phyloP scores from a whole-genome alignment of 2,329 filamentous ascomycete genomes.

The Orbilia ellipsospora region DNA sequence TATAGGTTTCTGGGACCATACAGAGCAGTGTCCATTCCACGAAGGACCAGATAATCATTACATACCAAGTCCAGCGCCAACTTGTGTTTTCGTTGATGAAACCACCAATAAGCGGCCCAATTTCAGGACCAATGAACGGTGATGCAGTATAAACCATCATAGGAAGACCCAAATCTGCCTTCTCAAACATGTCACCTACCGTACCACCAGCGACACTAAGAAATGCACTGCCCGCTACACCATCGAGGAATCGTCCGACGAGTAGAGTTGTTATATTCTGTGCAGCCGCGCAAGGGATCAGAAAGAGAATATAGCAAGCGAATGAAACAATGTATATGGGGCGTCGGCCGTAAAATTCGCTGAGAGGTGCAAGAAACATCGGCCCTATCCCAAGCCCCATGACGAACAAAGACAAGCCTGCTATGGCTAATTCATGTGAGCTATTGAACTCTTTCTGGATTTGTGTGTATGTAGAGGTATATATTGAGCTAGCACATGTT shows the following conservation, averaged over 20 bases:
- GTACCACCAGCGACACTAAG: slow-evolving; percentile 83
- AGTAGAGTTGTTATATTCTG: slow-evolving; percentile 83
- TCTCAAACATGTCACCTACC: slow-evolving; percentile 80
- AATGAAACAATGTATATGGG: slow-evolving; percentile 83
- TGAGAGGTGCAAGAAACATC: slow-evolving; percentile 69
- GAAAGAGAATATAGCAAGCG: slow-evolving; percentile 78
- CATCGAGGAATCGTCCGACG: slow-evolving; percentile 80
- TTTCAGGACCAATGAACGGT: slow-evolving; percentile 72
- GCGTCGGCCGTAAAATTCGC: slow-evolving; percentile 81
- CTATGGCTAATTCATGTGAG: slow-evolving; percentile 77
- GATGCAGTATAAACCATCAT: slow-evolving; percentile 83
- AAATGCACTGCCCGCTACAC: slow-evolving; percentile 76
- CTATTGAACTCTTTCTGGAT: slow-evolving; percentile 79
- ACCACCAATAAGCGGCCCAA: slow-evolving; percentile 75
- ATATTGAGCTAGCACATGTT: slow-evolving; percentile 87
- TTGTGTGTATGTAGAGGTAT: slow-evolving; percentile 83
- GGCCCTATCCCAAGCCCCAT: slow-evolving; percentile 74
- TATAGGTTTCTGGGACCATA: slow-evolving; percentile 89
- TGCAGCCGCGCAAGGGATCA: slow-evolving; percentile 84
- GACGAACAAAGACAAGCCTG: slow-evolving; percentile 86
- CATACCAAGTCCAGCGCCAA: slow-evolving; percentile 88
- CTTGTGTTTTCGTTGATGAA: slow-evolving; percentile 80
- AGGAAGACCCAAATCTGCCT: slow-evolving; percentile 76
- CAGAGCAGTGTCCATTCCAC: slow-evolving; percentile 74
- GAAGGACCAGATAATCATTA: slow-evolving; percentile 81